Conservation (phyloP, 371 early-diverging fungal genomes). For the Batkoa obscura region DNA sequence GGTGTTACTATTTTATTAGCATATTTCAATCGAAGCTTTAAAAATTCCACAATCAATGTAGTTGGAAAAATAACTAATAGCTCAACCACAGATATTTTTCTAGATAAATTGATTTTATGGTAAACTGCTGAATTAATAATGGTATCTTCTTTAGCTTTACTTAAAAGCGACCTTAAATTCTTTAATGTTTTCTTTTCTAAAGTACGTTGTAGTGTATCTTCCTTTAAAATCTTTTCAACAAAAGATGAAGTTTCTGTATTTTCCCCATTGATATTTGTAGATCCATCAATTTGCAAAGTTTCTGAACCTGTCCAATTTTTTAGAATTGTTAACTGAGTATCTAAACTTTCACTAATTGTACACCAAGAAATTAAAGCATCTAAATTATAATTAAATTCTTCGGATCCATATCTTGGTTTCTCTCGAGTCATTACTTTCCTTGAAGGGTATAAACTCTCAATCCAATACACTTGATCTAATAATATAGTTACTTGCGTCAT, state of each 20-base stretch:
- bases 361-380: slow-evolving; percentile 62
- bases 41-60: slow-evolving; percentile 52
- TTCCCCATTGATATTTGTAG: slow-evolving; percentile 1
- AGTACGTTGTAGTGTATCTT: slow-evolving; percentile 53
- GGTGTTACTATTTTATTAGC: slow-evolving; percentile 46
- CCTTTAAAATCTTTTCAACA: slow-evolving; percentile 66
- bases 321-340: slow-evolving; percentile 49
- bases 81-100: slow-evolving; percentile 37
- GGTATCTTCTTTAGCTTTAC: slow-evolving; percentile 42
- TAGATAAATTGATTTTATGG: slow-evolving; percentile 44
- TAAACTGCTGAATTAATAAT: slow-evolving; percentile 38
- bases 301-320: slow-evolving; percentile 68
- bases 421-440: slow-evolving; percentile 37
- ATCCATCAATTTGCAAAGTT: slow-evolving; percentile 22
- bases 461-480: slow-evolving; percentile 46
- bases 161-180: slow-evolving; percentile 24
- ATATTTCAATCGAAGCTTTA: slow-evolving; percentile 55
- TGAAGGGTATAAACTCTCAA: slow-evolving; percentile 59
- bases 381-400: slow-evolving; percentile 41
- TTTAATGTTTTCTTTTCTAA: slow-evolving; percentile 55
- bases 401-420: slow-evolving; percentile 47
- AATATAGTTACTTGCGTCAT: slow-evolving; percentile 41
- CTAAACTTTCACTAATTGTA: slow-evolving; percentile 45
- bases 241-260: slow-evolving; percentile 24
- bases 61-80: slow-evolving; percentile 59